Base-by-base conservation (phyloP, 371 early-diverging fungal genomes). In the Rhizopus sp. region DNA sequence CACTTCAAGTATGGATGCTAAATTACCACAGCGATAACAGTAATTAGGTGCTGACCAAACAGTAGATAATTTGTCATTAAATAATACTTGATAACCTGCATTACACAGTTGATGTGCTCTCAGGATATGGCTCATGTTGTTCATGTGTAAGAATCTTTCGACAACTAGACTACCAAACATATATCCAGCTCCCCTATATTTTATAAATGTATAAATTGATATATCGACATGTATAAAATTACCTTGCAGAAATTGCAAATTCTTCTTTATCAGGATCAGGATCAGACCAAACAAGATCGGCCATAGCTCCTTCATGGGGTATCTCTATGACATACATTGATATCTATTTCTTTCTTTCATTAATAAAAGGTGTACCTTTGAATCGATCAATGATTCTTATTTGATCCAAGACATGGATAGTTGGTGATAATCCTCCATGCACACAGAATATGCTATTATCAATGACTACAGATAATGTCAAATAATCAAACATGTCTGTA, bases 221-320 rank as follows among this genome's bases (percentile, higher is more conserved):
- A 8, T 59, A 17, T 40, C 9, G 33, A 16, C 17, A 17, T 52
- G 3, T 31, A 3, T 32, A 0, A 9, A 51, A 30, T 57, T 74
- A 84, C 85, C 93, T 84, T 42, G 94, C 91, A 2, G 93, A 92
- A 10, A 93, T 83, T n/a, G 87, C 79, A 73, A 93, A 95, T 37
- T 91, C 92, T 41, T 84, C 82, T 57, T 88, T 83, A 64, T 88
- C 92, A 13, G 85, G 82, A 63, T 88, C 86, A 5, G 99, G 99
- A 81, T 99, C 99, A 10, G 95, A 94, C 99, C 99, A 99, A n/a
- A 98, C 92, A 15, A 99, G 73, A 73, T 99, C 99, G 32, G 97
- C 95, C 93, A 99, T 97, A 4, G 93, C 88, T n/a, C 99, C 99
- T 72, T 95, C 95, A 68, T 96, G 95, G 4, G 99, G 98, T 38